Evolutionary conservation across 441 rosid genomes (phyloP), one percentile per base, ranked within the genome.

Genomic region (Lepidium campestre): DNA sequence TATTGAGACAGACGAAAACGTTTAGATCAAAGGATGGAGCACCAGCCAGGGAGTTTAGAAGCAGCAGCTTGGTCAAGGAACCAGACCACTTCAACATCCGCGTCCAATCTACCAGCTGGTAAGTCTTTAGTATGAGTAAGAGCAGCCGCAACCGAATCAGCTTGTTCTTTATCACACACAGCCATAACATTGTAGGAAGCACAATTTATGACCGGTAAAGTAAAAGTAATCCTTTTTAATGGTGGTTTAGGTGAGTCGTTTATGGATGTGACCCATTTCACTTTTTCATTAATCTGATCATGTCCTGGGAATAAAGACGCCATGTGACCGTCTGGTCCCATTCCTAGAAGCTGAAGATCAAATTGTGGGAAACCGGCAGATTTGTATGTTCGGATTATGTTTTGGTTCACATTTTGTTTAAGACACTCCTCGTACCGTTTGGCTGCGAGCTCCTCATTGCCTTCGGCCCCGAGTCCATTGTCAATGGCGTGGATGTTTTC

Each of bases 251-350:
- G 96, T 3, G 93, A 92, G 79, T 89, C 89, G 68, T 73, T 78
- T 29, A 92, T 80, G 78, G 19, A 81, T 37, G 98, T 77, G 52
- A 85, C 91, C 98, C 91, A 92, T 76, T 78, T 90, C 71, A 83
- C 59, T 3, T 80, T 80, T 75, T 84, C 97, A 4, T 78, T 56
- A 19, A 84, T 39, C 15, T 89, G 83, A 10, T 80, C 78, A 67
- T 88, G 93, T 47, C 93, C 84, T 0, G 89, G 98, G 65, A 92
- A 88, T 4, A 88, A 68, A 34, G 96, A 90, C 6, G 96, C 98
- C 62, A 88, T 84, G 10, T 89, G 98, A 42, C 96, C 95, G 65
- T 90, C 98, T 0, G 91, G 89, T 5, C 95, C 96, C 90, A 86
- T 85, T 31, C 96, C 98, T 3, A 90, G 75, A 70, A 89, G 95